A percentile compares a stretch with the other conserved stretches of the same genome.
These are phyloP conservation scores for Cercospora beticola DNA, from an alignment of 2,329 filamentous ascomycete species.

Conservation along the genomic window DNA sequence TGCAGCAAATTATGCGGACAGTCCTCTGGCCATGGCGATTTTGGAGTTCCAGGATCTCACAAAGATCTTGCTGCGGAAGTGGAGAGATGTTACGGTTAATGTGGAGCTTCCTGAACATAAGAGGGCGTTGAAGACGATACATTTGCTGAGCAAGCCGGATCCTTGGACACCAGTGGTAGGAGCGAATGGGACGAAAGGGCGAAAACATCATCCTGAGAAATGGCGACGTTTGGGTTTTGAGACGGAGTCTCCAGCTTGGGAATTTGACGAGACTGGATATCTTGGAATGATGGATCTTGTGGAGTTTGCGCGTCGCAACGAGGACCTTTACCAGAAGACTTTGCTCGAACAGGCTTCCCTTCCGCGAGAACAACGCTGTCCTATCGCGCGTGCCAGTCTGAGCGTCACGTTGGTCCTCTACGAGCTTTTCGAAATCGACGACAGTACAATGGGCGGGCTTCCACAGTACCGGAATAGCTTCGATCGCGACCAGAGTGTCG, in stretches of 20 bases:
- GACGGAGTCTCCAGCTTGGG: constrained; percentile 78
- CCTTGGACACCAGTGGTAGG: constrained; percentile 57
- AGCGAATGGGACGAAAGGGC: constrained; percentile 38
- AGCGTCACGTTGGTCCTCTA: constrained; percentile 85
- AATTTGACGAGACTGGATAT: constrained; percentile 84
- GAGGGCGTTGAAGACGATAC: constrained; percentile 78
- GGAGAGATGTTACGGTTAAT: constrained; percentile 82
- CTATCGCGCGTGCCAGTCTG: constrained; percentile 81
- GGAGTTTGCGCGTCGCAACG: constrained; percentile 87
- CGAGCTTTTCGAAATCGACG: constrained; percentile 91
- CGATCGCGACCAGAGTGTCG: constrained; percentile 58
- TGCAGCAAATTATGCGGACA: constrained; percentile 82
- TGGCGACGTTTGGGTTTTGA: constrained; percentile 92
- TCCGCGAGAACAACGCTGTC: constrained; percentile 71
- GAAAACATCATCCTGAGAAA: constrained; percentile 80
- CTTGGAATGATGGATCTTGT: constrained; percentile 96
- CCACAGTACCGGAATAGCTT: constrained; percentile 20
- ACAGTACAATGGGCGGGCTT: constrained; percentile 24
- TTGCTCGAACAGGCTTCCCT: constrained; percentile 82
- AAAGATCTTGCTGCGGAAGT: constrained; percentile 59
- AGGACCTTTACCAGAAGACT: constrained; percentile 89
- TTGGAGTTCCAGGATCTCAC: constrained; percentile 84
- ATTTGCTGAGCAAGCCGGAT: constrained; percentile 56
- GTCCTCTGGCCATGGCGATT: constrained; percentile 81
- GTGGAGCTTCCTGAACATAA: constrained; percentile 85